Base-by-base conservation (phyloP, 305 asterid genomes). In the Ajuga reptans region DNA sequence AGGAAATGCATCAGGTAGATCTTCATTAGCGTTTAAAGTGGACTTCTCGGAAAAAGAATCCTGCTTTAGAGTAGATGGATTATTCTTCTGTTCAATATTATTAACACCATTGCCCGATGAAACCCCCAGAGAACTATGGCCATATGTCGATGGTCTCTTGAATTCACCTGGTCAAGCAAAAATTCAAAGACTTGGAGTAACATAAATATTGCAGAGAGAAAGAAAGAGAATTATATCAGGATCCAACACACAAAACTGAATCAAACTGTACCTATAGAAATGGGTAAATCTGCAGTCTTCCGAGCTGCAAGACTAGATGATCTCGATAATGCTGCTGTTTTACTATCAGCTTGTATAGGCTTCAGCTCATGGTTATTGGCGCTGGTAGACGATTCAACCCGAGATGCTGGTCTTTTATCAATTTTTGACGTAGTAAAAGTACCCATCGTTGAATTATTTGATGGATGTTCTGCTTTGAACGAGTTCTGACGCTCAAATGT, bases 401-500 rank as follows among this genome's bases (percentile, higher is more conserved):
- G 79, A 72, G 79, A 71, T 68, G 73, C 78, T 60, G 78, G 49
- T 66, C 74, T 80, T 78, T 84, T 81, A 51, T 89, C 89, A 58
- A 54, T 73, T 75, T 80, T 91, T 68, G 90, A 76, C 21, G 73
- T 55, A 71, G 84, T 10, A 61, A 89, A 72, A 45, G 78, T 51
- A 66, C 83, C 76, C 71, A 52, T 65, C 21, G 72, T 59, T 18
- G 81, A 76, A 74, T 67, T 77, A 63, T 34, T 53, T 57, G 82
- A 73, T 54, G 81, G 61, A 56, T 76, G 84, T 58, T 88, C 94
- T 15, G 83, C 68, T 78, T 73, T 86, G 55, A 84, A 79, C 21
- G 92, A 89, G 69, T 81, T 83, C 78, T 82, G 88, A 59, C 85
- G 86, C 72, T 93, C 95, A 78, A 81, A 81, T 29, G 78, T 29